Evolutionary conservation across 805 yeast genomes (phyloP).

Genomic region (Wickerhamiella cacticola): DNA sequence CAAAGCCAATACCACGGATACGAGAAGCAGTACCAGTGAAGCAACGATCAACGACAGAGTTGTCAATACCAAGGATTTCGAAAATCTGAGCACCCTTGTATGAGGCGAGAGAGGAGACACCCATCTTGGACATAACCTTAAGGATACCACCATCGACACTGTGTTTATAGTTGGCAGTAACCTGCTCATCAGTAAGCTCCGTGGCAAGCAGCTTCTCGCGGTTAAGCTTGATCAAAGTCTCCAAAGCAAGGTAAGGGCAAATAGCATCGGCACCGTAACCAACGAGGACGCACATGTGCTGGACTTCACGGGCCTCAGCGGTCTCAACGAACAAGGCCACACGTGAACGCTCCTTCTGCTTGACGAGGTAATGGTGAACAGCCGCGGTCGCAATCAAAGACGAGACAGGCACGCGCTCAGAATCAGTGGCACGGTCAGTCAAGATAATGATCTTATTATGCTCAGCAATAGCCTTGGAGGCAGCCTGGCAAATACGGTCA

Average conservation of each 20-base stretch:
- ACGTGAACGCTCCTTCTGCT: conserved; percentile 91
- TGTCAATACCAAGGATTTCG: conserved; percentile 92
- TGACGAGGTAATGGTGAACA: conserved; percentile 89
- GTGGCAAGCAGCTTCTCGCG: conserved; percentile 49
- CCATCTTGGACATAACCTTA: conserved; percentile 99
- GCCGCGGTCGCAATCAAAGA: conserved; percentile 92
- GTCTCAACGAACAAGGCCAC: conserved; percentile 87
- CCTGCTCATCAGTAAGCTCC: conserved; percentile 43
- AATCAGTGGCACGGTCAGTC: conserved; percentile 53
- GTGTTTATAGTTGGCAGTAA: conserved; percentile 66
- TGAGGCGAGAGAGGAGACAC: conserved; percentile 95
- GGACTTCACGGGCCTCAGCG: conserved; percentile 96
- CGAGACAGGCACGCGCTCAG: conserved; percentile 64
- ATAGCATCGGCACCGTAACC: conserved; percentile 98
- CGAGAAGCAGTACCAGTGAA: conserved; percentile 96
- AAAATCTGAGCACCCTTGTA: conserved; percentile 98
- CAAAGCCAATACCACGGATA: conserved; percentile 90
- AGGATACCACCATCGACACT: conserved; percentile 84
- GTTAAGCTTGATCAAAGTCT: conserved; percentile 75
- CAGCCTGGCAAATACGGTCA: conserved; percentile 77
- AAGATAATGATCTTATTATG: conserved; percentile 64
- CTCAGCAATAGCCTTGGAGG: conserved; percentile 70
- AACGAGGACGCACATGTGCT: conserved; percentile 83
- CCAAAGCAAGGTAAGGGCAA: conserved; percentile 87
- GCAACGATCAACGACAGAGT: conserved; percentile 88